Base-by-base conservation (phyloP, 371 early-diverging fungal genomes). In the Mortierella sp. region DNA sequence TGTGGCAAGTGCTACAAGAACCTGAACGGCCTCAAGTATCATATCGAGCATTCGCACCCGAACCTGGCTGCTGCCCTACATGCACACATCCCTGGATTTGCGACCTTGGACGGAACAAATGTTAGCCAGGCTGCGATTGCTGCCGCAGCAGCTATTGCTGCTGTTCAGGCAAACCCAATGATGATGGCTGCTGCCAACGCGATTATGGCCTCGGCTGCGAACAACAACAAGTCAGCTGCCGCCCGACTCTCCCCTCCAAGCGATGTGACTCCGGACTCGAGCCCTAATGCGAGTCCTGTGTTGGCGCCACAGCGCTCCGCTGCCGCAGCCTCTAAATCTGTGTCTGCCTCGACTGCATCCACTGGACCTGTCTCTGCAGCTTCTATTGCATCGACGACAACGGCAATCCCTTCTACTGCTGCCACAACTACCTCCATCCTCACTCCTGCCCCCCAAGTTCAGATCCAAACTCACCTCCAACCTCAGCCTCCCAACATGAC, bases 1-100 rank as follows among this genome's bases (percentile, higher is more conserved):
- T 98, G 99, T 84, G 91, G 92, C 60, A 97, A 96, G 80, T 85
- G 93, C 29, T 99, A 99, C 88, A 99, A 99, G 87, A 99, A 99
- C 83, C 84, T 95, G 70, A 98, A 98, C 77, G 99, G 99, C 2
- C 88, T 99, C 68, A 97, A 97, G 82, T 97, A 97, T 77, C 98
- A 97, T 75, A 88, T 97, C 65, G 93, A 93, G 69, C 94, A 95
- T 69, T 90, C 92, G 45, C 98, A 97, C 60, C 72, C 77, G 19
- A 71, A 77, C 45, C 59, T 77, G 45, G 67, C 77, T 6, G 69
- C 77, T 21, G 77, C 77, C 12, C 19, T 77, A 30, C 64, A 68
- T 47, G 77, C 77, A 6, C 72, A 77, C 51, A 72, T 72, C 29
- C 68, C 77, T 28, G 79, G 79, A 28, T 51, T 72, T 66, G 72